Evolutionary conservation across 2,329 filamentous ascomycete species (phyloP), one percentile per base, ranked within the genome.

Genomic region (Lasiodiplodia sp.): DNA sequence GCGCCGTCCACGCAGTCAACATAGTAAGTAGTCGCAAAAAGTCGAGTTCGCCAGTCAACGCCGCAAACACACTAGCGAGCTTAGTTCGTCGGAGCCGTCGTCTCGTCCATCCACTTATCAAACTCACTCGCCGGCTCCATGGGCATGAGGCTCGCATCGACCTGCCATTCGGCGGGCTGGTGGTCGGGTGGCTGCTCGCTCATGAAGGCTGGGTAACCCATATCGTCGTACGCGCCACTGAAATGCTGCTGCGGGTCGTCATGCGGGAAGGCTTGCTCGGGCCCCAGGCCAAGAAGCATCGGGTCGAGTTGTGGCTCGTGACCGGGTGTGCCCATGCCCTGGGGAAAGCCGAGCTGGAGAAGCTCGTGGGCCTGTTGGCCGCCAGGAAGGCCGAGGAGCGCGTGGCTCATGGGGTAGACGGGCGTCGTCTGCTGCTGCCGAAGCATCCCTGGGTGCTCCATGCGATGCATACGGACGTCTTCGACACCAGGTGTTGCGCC

Each of bases 81-180:
- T 68, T 31, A 68, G n/a, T 63, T 68, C 18, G 31, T 34, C 31
- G 38, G 56, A 16, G 57, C 57, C 16, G 57, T 16, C 49, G 57
- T 28, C 55, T 78, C 76, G 4, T 77, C 76, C 71, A 85, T 76
- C 82, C 82, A 84, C 58, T 81, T 80, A 56, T 84, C 82, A 69
- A 84, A 83, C 57, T 85, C 81, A 21, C 80, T 79, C 51, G 78
- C 78, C 62, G 78, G 75, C 57, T 83, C 79, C 67, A 80, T 73
- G n/a, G 79, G 74, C 47, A 68, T 72, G 67, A 80, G 74, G 38
- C 71, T 77, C 28, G 78, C 73, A 60, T 78, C 77, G 5, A 75
- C 71, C 49, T 81, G 75, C 74, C 80, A 80, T 73, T 80, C 82
- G 2, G 73, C 28, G 31, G 72, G 74, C 52, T 73, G 57, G 14